Evolutionary conservation across 2,329 filamentous ascomycete species (phyloP).

Genomic region (Zalaria obscura): DNA sequence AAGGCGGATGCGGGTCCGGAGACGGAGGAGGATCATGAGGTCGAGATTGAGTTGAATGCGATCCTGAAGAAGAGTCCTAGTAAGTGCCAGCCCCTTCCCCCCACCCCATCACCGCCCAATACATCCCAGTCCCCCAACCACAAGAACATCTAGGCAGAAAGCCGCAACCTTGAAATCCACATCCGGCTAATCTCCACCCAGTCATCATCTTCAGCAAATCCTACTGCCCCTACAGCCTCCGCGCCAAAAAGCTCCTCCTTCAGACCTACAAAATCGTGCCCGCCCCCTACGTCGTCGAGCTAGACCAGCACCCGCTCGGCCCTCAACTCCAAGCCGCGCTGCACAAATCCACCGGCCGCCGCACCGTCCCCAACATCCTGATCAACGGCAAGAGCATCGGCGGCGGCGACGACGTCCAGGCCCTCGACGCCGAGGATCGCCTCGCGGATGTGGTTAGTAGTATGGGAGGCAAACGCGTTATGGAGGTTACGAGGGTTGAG

Average conservation of each 20-base stretch:
- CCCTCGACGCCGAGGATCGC: conserved; percentile 45
- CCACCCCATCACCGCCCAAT: neutral
- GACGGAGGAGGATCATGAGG: conserved; percentile 46
- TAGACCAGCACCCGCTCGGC: conserved; percentile 71
- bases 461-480: conserved; percentile 56
- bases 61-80: conserved; percentile 56
- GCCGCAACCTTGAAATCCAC: neutral
- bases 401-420: conserved; percentile 72
- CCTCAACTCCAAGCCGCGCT: conserved; percentile 57
- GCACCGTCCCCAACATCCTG: conserved; percentile 84
- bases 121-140: no score
- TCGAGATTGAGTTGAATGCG: conserved; percentile 56
- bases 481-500: conserved; percentile 14
- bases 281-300: conserved; percentile 73
- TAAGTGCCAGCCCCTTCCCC: conserved; percentile 7
- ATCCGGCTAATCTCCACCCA: neutral
- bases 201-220: conserved; percentile 91
- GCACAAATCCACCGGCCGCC: conserved; percentile 58
- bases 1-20: conserved; percentile 27
- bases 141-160: no score
- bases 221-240: conserved; percentile 76
- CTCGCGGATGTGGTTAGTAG: conserved; percentile 58
- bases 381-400: conserved; percentile 81
- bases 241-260: conserved; percentile 72
- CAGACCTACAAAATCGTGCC: conserved; percentile 75